Evolutionary conservation across 2,329 filamentous ascomycete species (phyloP), one percentile per base, ranked within the genome.

Genomic region (Epichloe gansuensis): DNA sequence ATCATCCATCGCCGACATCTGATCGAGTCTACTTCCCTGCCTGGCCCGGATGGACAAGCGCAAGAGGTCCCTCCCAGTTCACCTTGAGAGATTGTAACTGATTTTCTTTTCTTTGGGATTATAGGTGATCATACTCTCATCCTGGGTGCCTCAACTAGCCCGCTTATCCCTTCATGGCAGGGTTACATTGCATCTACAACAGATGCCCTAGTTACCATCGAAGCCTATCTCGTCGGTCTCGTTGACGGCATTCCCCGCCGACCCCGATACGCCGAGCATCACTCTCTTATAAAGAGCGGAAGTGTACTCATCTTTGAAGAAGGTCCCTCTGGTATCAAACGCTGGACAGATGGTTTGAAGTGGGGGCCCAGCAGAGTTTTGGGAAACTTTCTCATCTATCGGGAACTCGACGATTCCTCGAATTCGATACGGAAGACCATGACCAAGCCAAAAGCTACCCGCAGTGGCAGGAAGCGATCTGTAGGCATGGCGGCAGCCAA

Each of bases 341-440:
- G 90, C 53, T 95, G 90, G 90, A 95, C 89, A 0, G 90, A 95
- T 60, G 89, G 90, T 12, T 80, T 91, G 13, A 83, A 84, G 11
- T 95, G 90, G 90, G 93, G 87, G 59, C 90, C 90, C 0, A 93
- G 84, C 67, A 83, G 86, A n/a, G 91, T 93, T 44, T 73, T 90
- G 51, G 85, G 84, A 53, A 91, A 91, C 64, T 93, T 88, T 60
- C 76, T 94, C 45, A 80, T 93, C 59, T 94, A 94, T 63, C 82
- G 88, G 37, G 87, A 94, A 65, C 76, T 93, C 43, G 80, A 86
- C 62, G 64, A 53, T 51, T 38, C 44, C 4, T 52, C 35, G 4
- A 46, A 43, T 15, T 25, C 28, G 5, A 46, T 48, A 31, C 38
- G 51, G 5, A 52, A 52, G 34, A 12, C 51, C 1, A 37, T 45